Base-by-base conservation (phyloP, 345 rosid genomes). In the Euphorbia pulcherrima region DNA sequence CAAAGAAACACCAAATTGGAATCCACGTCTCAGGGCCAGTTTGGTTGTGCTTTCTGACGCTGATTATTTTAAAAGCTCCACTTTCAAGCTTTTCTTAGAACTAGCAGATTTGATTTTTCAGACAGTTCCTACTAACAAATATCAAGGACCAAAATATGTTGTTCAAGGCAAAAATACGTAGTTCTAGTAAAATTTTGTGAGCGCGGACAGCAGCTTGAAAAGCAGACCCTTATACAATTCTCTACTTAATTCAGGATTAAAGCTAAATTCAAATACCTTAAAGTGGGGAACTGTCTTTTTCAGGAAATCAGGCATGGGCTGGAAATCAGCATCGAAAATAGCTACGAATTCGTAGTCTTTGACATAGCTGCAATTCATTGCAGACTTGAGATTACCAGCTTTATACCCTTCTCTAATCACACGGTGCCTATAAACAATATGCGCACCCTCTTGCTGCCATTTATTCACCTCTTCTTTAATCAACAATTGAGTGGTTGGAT, bases 351-450 rank as follows among this genome's bases (percentile, higher is more conserved):
- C 94, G 57, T 85, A 89, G 78, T 90, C 94, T 78, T 88, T 89
- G 60, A 89, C 96, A 60, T 87, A 93, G 75, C 92, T 87, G 62
- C 96, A 90, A 63, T 81, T 85, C 98, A 93, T 93, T 3, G 98
- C 98, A 51, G 98, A 90, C 83, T 90, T 93, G 47, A 93, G 90
- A 74, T 93, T 93, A 17, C 98, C 98, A 54, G 98, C 98, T 77
- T 93, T 93, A 74, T 93, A 93, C 9, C 98, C 98, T 65, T 88
- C 89, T 80, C 98, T 82, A 20, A 87, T 77, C 16, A 85, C 88
- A 5, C 98, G 85, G 67, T 93, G 97, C 76, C 96, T 82, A 26
- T 93, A 93, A 73, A 93, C 70, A 52, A 93, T 90, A 37, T 77
- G 75, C 58, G 90, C 92, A 65, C 98, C 98, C 62, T 78, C 90